phyloP scores from a whole-genome alignment of 2,329 filamentous ascomycete genomes.

The Fusarium sp. region DNA sequence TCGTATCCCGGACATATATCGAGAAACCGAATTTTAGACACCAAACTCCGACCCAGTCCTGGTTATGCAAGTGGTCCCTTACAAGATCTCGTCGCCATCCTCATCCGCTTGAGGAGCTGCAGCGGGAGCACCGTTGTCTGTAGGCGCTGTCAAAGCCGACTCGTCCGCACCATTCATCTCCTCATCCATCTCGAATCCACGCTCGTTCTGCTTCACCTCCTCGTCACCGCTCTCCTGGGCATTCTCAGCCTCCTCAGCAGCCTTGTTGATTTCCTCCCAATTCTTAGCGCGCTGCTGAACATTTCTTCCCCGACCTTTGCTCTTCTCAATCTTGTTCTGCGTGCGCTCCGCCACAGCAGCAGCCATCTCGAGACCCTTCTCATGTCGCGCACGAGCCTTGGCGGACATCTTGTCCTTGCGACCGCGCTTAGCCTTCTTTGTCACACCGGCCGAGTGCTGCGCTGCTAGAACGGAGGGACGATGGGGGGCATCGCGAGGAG shows the following conservation, averaged over 20 bases:
- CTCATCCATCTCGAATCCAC: conserved; percentile 51
- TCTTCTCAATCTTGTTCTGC: conserved; percentile 66
- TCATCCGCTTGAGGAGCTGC: conserved; percentile 40
- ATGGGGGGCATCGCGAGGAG: conserved; percentile 53
- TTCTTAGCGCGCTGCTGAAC: conserved; percentile 63
- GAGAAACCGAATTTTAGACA: conserved; percentile 42
- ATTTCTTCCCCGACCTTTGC: conserved; percentile 60
- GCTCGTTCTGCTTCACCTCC: conserved; percentile 40
- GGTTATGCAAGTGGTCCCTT: conserved; percentile 16
- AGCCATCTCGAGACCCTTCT: conserved; percentile 69
- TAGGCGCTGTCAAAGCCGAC: conserved; percentile 4
- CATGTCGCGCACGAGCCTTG: conserved; percentile 66
- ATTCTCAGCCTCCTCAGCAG: conserved; percentile 34
- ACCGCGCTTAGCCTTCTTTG: conserved; percentile 71
- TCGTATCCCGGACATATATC: conserved; percentile 30
- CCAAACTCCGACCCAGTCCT: conserved; percentile 44
- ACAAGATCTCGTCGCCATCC: conserved; percentile 52
- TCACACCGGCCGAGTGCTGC: conserved; percentile 74
- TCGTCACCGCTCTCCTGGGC: conserved; percentile 6
- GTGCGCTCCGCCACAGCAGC: conserved; percentile 71
- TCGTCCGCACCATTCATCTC: conserved; percentile 49
- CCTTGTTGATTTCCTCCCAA: conserved; percentile 70
- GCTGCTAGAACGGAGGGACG: conserved; percentile 77
- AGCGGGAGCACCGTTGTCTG: neutral
- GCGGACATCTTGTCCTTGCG: conserved; percentile 66